Evolutionary conservation across 2,329 filamentous ascomycete genomes (phyloP).

Genomic region (Hymenoscyphus salicellus): DNA sequence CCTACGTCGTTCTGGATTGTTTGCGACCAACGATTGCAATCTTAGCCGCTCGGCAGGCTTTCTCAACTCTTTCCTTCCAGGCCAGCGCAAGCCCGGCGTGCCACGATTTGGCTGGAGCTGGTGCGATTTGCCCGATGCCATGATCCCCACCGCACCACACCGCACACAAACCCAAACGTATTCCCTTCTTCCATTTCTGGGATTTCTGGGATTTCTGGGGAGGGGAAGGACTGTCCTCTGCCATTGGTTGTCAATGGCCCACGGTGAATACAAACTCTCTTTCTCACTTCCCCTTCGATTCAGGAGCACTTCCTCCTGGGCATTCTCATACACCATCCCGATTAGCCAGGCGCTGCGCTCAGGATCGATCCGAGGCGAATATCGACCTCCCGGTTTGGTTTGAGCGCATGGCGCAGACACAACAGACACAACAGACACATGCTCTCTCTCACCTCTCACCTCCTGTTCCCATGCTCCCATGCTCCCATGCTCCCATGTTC

Average conservation of each 20-base stretch:
- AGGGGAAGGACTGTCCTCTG: background rate
- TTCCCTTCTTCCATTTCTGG: background rate
- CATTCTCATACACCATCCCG: conserved; percentile 12
- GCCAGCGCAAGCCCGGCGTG: conserved; percentile 21
- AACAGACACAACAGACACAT: conserved; percentile 11
- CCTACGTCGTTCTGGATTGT: conserved; percentile 4
- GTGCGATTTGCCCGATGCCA: conserved; percentile 4
- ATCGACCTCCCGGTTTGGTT: conserved; percentile 26
- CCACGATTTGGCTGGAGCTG: conserved; percentile 16
- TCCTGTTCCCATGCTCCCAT: no score
- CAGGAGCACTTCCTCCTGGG: background rate
- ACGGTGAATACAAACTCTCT: conserved; percentile 10
- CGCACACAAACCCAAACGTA: background rate
- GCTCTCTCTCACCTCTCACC: conserved; percentile 14
- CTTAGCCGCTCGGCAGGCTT: conserved; percentile 30
- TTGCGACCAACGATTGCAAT: conserved; percentile 17
- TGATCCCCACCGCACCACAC: conserved; percentile 16
- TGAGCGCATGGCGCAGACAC: conserved; percentile 19
- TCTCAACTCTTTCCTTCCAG: conserved; percentile 11
- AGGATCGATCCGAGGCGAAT: conserved; percentile 14
- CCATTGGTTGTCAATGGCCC: conserved; percentile 12
- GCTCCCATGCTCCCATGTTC: no score
- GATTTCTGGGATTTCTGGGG: no score
- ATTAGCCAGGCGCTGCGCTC: conserved; percentile 23
- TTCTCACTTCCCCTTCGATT: background rate